Evolutionary conservation across 495 filamentous ascomycete genomes (phyloP).

Genomic region (Parathielavia appendiculata): DNA sequence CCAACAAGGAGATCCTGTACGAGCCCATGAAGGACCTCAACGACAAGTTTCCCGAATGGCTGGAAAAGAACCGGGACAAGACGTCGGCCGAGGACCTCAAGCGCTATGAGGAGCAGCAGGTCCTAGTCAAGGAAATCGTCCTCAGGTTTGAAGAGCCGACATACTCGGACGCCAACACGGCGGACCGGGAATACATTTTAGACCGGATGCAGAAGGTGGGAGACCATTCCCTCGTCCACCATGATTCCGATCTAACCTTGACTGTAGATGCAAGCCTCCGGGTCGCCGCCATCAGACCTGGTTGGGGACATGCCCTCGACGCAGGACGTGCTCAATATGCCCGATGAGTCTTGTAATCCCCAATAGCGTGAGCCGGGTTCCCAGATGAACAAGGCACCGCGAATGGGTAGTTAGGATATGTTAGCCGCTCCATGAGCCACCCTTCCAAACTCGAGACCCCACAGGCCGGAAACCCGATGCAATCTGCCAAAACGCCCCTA

Average conservation of each 20-base stretch:
- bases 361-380: constrained; percentile 44
- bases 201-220: constrained; percentile 94
- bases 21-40: constrained; percentile 97
- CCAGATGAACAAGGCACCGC: not conserved
- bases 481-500: constrained; percentile 3
- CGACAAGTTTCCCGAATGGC: constrained; percentile 85
- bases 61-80: constrained; percentile 67
- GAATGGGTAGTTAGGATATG: constrained; percentile 6
- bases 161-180: constrained; percentile 74
- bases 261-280: constrained; percentile 85
- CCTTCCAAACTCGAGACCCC: not conserved
- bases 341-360: constrained; percentile 66
- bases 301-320: constrained; percentile 81
- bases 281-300: constrained; percentile 82
- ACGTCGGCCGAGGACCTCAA: constrained; percentile 63
- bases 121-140: constrained; percentile 81
- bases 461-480: constrained; percentile 1
- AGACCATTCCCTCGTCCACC: constrained; percentile 16
- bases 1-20: constrained; percentile 95
- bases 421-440: not conserved
- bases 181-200: constrained; percentile 87
- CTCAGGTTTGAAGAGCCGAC: constrained; percentile 71
- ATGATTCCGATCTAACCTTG: constrained; percentile 19
- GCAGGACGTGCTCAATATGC: constrained; percentile 62
- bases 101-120: constrained; percentile 76